Evolutionary conservation across 306 rosid genomes (phyloP).

Genomic region (Dicorynia guianensis): DNA sequence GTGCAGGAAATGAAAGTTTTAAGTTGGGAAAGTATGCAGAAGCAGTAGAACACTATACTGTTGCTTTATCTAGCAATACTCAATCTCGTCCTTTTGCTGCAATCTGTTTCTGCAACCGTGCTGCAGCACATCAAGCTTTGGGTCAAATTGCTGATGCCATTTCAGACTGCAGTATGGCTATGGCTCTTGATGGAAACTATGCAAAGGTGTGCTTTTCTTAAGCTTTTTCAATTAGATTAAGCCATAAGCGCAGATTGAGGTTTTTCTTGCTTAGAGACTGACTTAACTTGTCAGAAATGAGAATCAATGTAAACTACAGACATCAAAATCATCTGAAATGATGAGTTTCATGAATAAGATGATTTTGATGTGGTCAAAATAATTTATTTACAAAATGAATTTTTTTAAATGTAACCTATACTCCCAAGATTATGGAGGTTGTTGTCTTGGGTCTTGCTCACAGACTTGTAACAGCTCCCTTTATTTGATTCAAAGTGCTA

Average conservation of each 20-base stretch:
- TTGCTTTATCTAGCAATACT: conserved; percentile 72
- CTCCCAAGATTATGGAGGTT: too few species aligned
- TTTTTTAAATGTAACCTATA: too few species aligned
- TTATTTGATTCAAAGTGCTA: too few species aligned
- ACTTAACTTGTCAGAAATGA: conserved; percentile 17
- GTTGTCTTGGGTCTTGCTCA: too few species aligned
- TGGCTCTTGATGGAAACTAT: conserved; percentile 84
- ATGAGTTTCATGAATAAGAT: conserved; percentile 27
- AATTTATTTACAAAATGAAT: too few species aligned
- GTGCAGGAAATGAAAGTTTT: conserved; percentile 84
- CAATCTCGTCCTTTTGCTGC: conserved; percentile 86
- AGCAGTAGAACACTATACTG: conserved; percentile 83
- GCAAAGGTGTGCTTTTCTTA: conserved; percentile 70
- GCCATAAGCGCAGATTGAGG: conserved; percentile 17
- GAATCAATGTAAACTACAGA: conserved; percentile 20
- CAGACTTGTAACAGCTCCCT: too few species aligned
- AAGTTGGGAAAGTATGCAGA: conserved; percentile 67
- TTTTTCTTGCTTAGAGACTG: conserved; percentile 23
- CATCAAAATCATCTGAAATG: conserved; percentile 27
- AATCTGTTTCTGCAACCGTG: conserved; percentile 91
- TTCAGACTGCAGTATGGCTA: conserved; percentile 94
- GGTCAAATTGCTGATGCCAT: conserved; percentile 93
- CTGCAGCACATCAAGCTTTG: conserved; percentile 90
- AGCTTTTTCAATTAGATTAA: conserved; percentile 25
- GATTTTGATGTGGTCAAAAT: neutral